Base-by-base conservation (phyloP, 768 basidiomycete genomes). In the Mycena maculata region DNA sequence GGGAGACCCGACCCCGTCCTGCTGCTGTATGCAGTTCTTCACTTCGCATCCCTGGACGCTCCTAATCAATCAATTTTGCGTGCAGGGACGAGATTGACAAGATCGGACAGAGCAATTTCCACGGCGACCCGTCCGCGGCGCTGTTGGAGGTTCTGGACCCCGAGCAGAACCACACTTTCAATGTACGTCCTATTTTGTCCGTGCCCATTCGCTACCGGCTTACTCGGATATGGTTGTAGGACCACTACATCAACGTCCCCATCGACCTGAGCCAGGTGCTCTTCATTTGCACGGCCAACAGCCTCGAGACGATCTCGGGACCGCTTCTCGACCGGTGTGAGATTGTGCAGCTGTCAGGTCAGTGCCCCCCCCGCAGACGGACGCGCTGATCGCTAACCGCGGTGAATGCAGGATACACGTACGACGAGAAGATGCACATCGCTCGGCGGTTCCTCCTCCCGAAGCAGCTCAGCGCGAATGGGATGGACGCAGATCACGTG, bases 281-380 rank as follows among this genome's bases (percentile, higher is more conserved):
- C 22, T 97, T 98, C 78, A 92, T 98, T 68, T 96, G 95, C 71
- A 97, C 96, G 0, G 93, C 95, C 36, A 98, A 98, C 76, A 86
- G 90, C 0, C 87, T 96, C 13, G 94, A 96, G 41, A 95, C 94
- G 0, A 97, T 98, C 67, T 90, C 93, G 6, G 88, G 90, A 0
- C 95, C 96, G 0, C 83, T 98, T 2, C 79, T 96, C 11, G 96
- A 98, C 77, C 89, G 96, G 42, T 96, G 95, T 73, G 96, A 98
- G 73, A 83, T 95, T 48, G 89, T 97, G 31, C 90, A 94, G 41
- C 79, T 96, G 2, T 90, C 92, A 5, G 91, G 90, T 90, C 53
- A 20, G 84, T 74, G 5, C 22, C n/a, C 9, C 20, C 25, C 15
- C 45, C 50, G 30, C 25, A 10, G 13, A 31, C 16, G 31, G 15